These are phyloP conservation scores for Leccinum ochraceum DNA, from an alignment of 768 basidiomycete species.

Conservation along the genomic window DNA sequence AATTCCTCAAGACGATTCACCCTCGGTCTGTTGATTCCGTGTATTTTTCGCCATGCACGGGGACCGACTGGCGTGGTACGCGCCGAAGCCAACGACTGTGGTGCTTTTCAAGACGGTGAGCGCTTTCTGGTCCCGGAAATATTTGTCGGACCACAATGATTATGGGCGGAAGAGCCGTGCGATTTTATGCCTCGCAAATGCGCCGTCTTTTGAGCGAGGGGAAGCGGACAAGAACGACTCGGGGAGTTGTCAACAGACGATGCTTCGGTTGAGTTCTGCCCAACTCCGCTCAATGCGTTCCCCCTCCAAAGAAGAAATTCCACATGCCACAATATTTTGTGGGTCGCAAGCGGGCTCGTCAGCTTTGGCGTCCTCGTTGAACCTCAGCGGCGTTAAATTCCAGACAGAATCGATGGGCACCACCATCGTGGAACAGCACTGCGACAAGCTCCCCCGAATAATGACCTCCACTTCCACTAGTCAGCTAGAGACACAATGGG, in stretches of 20 bases:
- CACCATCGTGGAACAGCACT: background rate
- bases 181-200: background rate
- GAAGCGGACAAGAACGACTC: background rate
- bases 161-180: constrained; percentile 14
- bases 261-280: background rate
- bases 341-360: background rate
- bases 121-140: background rate
- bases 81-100: background rate
- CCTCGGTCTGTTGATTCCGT: constrained; percentile 4
- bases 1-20: constrained; percentile 7
- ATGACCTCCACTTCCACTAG: background rate
- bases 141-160: background rate
- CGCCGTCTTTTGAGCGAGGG: background rate
- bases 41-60: constrained; percentile 7
- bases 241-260: background rate
- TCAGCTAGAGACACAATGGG: background rate
- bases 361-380: background rate
- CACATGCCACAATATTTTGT: constrained; percentile 12
- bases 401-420: background rate
- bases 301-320: constrained; percentile 10
- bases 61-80: background rate
- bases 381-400: background rate
- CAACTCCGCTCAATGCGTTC: constrained; percentile 23
- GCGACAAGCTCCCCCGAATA: background rate
- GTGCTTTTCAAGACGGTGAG: constrained; percentile 12